Base-by-base conservation (phyloP, 139 green algal species). In the Chlamydomonas sp. region DNA sequence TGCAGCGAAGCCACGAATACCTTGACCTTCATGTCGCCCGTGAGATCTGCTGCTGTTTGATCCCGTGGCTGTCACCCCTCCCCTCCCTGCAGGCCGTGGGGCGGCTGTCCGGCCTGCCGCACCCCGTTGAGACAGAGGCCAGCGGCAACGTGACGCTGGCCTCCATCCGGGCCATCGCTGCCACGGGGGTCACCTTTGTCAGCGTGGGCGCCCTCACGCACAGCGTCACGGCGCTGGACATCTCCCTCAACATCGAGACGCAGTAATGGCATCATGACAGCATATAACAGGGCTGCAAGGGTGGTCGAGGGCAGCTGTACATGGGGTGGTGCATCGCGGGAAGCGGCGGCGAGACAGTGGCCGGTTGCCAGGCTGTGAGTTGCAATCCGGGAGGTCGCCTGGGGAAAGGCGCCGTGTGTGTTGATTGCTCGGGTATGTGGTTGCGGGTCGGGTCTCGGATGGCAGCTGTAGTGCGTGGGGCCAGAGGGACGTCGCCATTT, bases 141-240 rank as follows among this genome's bases (percentile, higher is more conserved):
- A 97, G 92, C 7, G 98, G 98, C 75, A 99, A 99, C 81, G 97
- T 99, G 3, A 98, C 94, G 9, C 75, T 99, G 61, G 87, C 96
- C 4, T 99, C 95, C 15, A 93, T 99, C 6, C 59, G 77, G 1
- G 78, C 85, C 9, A 99, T 99, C 85, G 98, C 96, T 0, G 83
- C 92, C 72, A 98, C 97, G 5, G 98, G 98, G 0, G 98, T 99
- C 9, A 96, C 94, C 7, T 99, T 94, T 80, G 96, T 99, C 2
- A 99, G 95, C 1, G 96, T 93, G 60, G 98, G 98, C 0, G 94
- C 96, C 0, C 87, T 99, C 7, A 99, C 98, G 17, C 98, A 99
- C 89, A 98, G 95, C 9, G 97, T 99, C 3, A 92, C 83, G 1
- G 98, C 98, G 0, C 83, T 99, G 62, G 98, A 99, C 90, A 99